Conservation (phyloP, 2,329 filamentous ascomycete species). For the Xylaria sp. region DNA sequence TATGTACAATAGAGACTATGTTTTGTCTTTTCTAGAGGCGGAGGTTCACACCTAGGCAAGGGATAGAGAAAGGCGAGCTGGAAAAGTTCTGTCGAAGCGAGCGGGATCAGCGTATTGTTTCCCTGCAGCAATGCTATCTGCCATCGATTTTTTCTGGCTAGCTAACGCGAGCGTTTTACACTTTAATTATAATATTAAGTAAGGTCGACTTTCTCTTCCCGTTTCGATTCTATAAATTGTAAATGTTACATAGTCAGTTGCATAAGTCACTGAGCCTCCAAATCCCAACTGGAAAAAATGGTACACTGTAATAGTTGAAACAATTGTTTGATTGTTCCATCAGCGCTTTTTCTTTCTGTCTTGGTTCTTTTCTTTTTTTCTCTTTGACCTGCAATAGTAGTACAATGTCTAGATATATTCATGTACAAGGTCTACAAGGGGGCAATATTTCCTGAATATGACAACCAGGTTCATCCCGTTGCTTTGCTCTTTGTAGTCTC, state of each 20-base stretch:
- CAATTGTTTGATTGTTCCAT: neutral
- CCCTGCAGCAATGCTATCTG: neutral
- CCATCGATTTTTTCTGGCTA: neutral
- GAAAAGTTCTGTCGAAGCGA: neutral
- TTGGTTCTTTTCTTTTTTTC: neutral
- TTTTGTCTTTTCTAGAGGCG: conserved; percentile 35
- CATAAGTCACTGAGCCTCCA: no score
- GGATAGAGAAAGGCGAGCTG: conserved; percentile 16
- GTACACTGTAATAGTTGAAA: neutral
- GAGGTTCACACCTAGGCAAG: conserved; percentile 38
- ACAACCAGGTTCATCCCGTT: neutral
- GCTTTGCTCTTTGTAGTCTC: neutral
- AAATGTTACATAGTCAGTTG: neutral
- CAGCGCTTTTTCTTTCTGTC: neutral
- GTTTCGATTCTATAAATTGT: neutral
- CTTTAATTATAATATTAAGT: neutral
- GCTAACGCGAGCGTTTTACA: neutral
- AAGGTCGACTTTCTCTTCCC: neutral
- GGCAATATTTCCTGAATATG: neutral
- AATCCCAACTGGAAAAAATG: no score
- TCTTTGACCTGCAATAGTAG: conserved; percentile 24
- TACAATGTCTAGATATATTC: conserved; percentile 35
- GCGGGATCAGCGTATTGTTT: no score
- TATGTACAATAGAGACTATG: neutral
- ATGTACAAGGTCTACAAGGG: conserved; percentile 35